phyloP scores from a whole-genome alignment of 2,329 filamentous ascomycete species.

The Teratosphaeria nubilosa region DNA sequence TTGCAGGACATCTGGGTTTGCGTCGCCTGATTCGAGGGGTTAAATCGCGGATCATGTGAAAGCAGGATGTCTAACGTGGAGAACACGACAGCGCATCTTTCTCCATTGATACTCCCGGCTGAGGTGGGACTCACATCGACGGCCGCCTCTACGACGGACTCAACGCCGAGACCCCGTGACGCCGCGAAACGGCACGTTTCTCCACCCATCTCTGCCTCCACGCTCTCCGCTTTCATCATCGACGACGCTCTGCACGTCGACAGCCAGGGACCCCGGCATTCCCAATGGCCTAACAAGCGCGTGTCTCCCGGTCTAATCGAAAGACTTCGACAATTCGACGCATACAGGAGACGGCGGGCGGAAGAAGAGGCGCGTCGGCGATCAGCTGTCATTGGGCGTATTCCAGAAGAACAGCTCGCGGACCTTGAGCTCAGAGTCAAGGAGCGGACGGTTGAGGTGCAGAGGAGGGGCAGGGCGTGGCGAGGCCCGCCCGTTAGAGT shows the following conservation, averaged over 20 bases:
- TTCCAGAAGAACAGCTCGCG: conserved; percentile 60
- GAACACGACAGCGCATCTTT: not conserved
- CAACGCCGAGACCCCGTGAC: conserved; percentile 1
- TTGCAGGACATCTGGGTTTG: not conserved
- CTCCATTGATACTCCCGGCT: not conserved
- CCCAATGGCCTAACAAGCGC: conserved; percentile 18
- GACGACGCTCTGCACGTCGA: not conserved
- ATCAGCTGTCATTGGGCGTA: conserved; percentile 50
- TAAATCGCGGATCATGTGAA: not conserved
- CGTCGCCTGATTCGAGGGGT: not conserved
- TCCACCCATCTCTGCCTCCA: not conserved
- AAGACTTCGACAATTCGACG: conserved; percentile 35
- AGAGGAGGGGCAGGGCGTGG: conserved; percentile 62
- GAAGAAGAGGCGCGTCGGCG: conserved; percentile 8
- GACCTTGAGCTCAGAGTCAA: conserved; percentile 54
- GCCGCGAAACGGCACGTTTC: not conserved
- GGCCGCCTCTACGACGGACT: not conserved
- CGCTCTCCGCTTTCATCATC: not conserved
- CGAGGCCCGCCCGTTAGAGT: conserved; percentile 40
- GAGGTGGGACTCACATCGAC: not conserved
- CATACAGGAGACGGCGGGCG: conserved; percentile 28
- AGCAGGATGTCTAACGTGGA: not conserved
- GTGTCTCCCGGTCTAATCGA: conserved; percentile 33
- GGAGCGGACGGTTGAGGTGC: conserved; percentile 40
- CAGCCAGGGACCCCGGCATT: conserved; percentile 21